Evolutionary conservation across 495 filamentous ascomycete genomes (phyloP), one percentile per base, ranked within the genome.

Genomic region (Penicillium psychrofluorescens): DNA sequence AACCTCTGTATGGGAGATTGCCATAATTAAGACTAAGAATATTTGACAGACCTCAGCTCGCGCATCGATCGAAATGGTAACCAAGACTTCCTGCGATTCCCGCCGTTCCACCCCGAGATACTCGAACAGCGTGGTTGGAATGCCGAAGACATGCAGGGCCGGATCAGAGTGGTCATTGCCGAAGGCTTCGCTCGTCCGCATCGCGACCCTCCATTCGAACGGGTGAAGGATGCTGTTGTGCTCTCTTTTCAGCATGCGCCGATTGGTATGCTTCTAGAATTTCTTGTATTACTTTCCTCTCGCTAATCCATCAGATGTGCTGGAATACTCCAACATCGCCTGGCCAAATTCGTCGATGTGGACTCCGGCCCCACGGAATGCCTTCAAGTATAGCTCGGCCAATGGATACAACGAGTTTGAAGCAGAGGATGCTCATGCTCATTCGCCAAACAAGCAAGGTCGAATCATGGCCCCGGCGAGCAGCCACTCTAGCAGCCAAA

Each of bases 191-290:
- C 63, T 44, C 64, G 70, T 15, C 66, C 63, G 6, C 53, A 66
- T 40, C 59, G 67, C 30, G 60, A 53, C n/a, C 65, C 62, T 9
- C 78, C 79, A 1, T 84, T 89, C 45, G 81, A 88, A 51, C 67
- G 81, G 35, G 72, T 86, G 50, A 85, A 81, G 53, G 85, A 90
- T 59, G 57, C 88, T 15, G 78, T 90, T 37, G 75, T 75, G 6
- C 90, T 95, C 58, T 82, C 88, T 7, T 95, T 94, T 51, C 87
- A 92, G 56, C 87, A 91, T 74, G 88, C 85, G 37, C 89, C 89
- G 6, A 62, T 86, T 22, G 74, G 88, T 91, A 66, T 59, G 72
- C 44, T 40, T 27, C 29, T 8, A 11, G 31, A 28, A 36, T 15
- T 22, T 0, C 13, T 40, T 40, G 12, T 2, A 16, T n/a, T 31